phyloP scores from a whole-genome alignment of 2,329 filamentous ascomycete species.

The Orbilia brochopaga region DNA sequence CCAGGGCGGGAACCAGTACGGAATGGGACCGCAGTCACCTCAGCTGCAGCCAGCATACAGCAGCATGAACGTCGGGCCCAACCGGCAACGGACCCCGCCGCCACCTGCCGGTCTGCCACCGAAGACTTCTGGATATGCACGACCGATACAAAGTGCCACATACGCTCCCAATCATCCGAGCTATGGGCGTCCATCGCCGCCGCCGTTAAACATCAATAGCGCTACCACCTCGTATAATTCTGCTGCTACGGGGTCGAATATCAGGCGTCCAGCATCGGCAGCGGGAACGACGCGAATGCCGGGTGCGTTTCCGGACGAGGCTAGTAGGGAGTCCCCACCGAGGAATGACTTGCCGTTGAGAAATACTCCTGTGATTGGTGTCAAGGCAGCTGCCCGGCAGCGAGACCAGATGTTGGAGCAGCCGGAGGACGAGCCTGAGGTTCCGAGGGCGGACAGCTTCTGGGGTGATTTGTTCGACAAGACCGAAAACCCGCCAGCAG shows the following conservation, averaged over 20 bases:
- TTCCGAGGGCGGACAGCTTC: constrained; percentile 33
- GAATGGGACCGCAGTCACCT: constrained; percentile 27
- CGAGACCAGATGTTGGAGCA: constrained; percentile 41
- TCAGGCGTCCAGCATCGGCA: constrained; percentile 35
- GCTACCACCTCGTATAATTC: constrained; percentile 31
- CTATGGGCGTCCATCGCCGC: constrained; percentile 39
- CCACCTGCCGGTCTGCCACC: constrained; percentile 18
- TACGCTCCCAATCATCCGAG: constrained; percentile 46
- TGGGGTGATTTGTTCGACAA: constrained; percentile 50
- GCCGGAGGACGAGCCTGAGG: constrained; percentile 35
- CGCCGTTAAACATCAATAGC: constrained; percentile 36
- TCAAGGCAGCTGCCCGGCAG: constrained; percentile 43
- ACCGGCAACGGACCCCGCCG: constrained; percentile 19
- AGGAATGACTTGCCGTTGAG: constrained; percentile 36
- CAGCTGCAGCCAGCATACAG: constrained; percentile 34
- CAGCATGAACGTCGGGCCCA: constrained; percentile 41
- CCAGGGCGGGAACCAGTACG: constrained; percentile 14
- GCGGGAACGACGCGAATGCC: constrained; percentile 45
- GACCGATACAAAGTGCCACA: constrained; percentile 45
- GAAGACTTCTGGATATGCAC: constrained; percentile 10
- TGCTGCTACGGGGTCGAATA: constrained; percentile 13
- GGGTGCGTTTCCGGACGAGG: constrained; percentile 46
- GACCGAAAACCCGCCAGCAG: constrained; percentile 47
- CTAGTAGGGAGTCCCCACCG: constrained; percentile 27
- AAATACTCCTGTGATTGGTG: constrained; percentile 32